Base-by-base conservation (phyloP, 257 asterid genomes). In the Solanum piurae region DNA sequence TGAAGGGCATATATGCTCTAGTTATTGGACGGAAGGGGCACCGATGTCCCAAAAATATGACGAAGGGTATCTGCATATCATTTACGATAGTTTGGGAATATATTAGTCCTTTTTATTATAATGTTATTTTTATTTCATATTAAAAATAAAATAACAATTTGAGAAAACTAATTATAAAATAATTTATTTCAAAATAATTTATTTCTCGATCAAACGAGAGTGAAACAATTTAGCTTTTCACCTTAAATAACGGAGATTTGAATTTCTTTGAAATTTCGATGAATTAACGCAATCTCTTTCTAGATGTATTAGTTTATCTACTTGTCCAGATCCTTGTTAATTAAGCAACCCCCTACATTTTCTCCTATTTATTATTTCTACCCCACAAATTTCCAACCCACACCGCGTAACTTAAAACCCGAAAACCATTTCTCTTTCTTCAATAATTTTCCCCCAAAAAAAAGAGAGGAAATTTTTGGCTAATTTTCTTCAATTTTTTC, bases 261-360 rank as follows among this genome's bases (percentile, higher is more conserved):
- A 55, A 55, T 55, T 40, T 77, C 14, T 1, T 40, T 40, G 37
- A 13, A 40, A 40, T 77, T 40, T 77, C 84, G n/a, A 77, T 25
- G 37, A 42, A 42, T 0, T 14, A 40, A n/a, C 3, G 23, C 52
- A 1, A 8, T 37, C 52, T 74, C 27, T 76, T 1, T 42, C 84
- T 77, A 42, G n/a, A 42, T 4, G 64, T 80, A 79, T 42, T 29
- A 80, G 69, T 80, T 31, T 23, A 31, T 49, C 86, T 49, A 49
- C 86, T 27, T 4, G 38, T 44, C 38, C 25, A 13, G 84, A 64
- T 42, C 29, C 91, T 91, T 90, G 91, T 84, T 86, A 2, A 25
- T 75, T 90, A 91, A 91, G 95, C 6, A 88, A 83, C 12, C 29
- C 40, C 66, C 74, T 46, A 64, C 87, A 83, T 87, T 88, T 91